phyloP scores from a whole-genome alignment of 306 rosid genomes.

The Glycine latifolia region DNA sequence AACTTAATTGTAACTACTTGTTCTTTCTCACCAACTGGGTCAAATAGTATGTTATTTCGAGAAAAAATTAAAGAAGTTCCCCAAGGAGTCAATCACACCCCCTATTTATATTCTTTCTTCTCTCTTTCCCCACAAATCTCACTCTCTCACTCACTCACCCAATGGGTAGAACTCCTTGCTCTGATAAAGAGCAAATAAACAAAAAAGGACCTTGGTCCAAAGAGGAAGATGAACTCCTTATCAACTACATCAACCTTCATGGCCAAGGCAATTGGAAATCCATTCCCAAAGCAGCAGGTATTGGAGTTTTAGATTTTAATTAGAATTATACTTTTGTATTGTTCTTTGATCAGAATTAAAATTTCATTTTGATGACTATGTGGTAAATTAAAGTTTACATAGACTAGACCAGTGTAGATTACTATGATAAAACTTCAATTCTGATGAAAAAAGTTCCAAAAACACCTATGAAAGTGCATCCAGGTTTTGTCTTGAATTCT shows the following conservation, averaged over 20 bases:
- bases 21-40: constrained; percentile 65
- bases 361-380: background rate
- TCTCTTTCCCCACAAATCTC: background rate
- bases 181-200: constrained; percentile 61
- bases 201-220: constrained; percentile 77
- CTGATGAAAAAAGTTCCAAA: too few relatives aligned
- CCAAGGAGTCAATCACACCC: constrained; percentile 46
- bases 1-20: constrained; percentile 57
- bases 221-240: constrained; percentile 70
- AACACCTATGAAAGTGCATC: too few relatives aligned
- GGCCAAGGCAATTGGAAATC: constrained; percentile 71
- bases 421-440: background rate
- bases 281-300: constrained; percentile 74
- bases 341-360: background rate
- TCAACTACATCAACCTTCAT: constrained; percentile 54
- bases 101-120: constrained; percentile 47
- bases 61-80: constrained; percentile 4
- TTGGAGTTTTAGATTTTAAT: background rate
- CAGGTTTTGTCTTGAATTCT: too few relatives aligned
- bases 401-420: background rate
- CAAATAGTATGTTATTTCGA: constrained; percentile 46
- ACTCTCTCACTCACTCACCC: background rate
- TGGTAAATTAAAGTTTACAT: too few relatives aligned
- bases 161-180: constrained; percentile 69
- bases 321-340: background rate